phyloP scores from a whole-genome alignment of 2,329 filamentous ascomycete species.

The Fusarium sarcochroum region DNA sequence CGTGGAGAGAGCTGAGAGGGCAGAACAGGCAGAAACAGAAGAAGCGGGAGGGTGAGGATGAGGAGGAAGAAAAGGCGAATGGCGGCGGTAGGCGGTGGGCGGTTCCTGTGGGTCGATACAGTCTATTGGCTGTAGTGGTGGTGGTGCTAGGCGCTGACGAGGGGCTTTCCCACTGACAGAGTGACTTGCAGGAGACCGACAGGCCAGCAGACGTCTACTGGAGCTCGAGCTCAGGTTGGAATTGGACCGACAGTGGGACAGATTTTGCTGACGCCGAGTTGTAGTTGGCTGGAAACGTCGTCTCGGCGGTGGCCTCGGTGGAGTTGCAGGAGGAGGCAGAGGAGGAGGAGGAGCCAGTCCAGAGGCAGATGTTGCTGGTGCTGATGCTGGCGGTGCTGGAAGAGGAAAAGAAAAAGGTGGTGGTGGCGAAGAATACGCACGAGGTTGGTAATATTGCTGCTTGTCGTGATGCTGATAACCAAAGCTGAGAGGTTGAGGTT shows the following conservation, averaged over 20 bases:
- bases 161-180: slow-evolving; percentile 43
- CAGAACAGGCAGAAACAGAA: slow-evolving; percentile 44
- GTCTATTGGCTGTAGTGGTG: slow-evolving; percentile 30
- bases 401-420: slow-evolving; percentile 19
- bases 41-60: slow-evolving; percentile 47
- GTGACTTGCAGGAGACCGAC: slow-evolving; percentile 41
- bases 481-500: slow-evolving; percentile 26
- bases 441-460: slow-evolving; percentile 19
- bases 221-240: slow-evolving; percentile 34
- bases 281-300: slow-evolving; percentile 47
- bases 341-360: slow-evolving; percentile 39
- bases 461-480: slow-evolving; percentile 32
- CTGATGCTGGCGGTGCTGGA: slow-evolving; percentile 33
- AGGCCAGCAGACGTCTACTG: slow-evolving; percentile 40
- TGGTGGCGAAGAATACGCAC: slow-evolving; percentile 37
- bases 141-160: slow-evolving; percentile 46
- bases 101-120: slow-evolving; percentile 41
- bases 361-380: slow-evolving; percentile 36
- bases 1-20: slow-evolving; percentile 39
- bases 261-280: slow-evolving; percentile 43
- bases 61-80: slow-evolving; percentile 51
- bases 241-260: slow-evolving; percentile 48
- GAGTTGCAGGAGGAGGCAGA: slow-evolving; percentile 35
- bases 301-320: slow-evolving; percentile 39
- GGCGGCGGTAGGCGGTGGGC: slow-evolving; percentile 45